Percentiles rank a stretch among this genome's conserved stretches.
Conservation (phyloP, 352 stramenopile species). For the Globisporangium takayamanum region DNA sequence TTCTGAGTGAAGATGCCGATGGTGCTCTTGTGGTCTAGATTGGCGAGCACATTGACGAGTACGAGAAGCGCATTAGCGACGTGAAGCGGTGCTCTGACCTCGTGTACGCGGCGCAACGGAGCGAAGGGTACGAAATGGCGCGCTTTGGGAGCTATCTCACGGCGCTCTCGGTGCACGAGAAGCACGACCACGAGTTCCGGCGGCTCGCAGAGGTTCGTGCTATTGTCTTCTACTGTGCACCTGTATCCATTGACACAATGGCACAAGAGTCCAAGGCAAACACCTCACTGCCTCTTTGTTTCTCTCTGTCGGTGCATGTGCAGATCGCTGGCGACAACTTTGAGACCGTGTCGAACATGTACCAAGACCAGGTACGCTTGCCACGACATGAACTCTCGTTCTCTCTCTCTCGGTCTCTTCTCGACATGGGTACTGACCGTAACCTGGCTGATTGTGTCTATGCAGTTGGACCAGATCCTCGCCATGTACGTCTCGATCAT, state of each 20-base stretch:
- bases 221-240: neutral
- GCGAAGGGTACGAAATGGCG: conserved; percentile 84
- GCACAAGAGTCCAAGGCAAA: too few relatives aligned
- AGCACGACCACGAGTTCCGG: conserved; percentile 69
- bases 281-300: neutral
- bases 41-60: conserved; percentile 81
- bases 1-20: neutral
- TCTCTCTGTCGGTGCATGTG: conserved; percentile 1
- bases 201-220: conserved; percentile 48
- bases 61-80: conserved; percentile 76
- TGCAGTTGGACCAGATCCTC: conserved; percentile 72
- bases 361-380: conserved; percentile 69
- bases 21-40: conserved; percentile 32
- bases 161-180: conserved; percentile 67
- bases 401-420: too few relatives aligned
- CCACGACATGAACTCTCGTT: too few relatives aligned
- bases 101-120: conserved; percentile 70
- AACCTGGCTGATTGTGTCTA: neutral
- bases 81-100: conserved; percentile 79
- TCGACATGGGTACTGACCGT: too few relatives aligned
- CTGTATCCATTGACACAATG: neutral
- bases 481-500: conserved; percentile 85
- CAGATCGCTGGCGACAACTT: conserved; percentile 74
- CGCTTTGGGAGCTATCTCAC: conserved; percentile 82
- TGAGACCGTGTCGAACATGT: conserved; percentile 81